phyloP scores from a whole-genome alignment of 2,329 filamentous ascomycete genomes.

The Gliomastix tumulicola region DNA sequence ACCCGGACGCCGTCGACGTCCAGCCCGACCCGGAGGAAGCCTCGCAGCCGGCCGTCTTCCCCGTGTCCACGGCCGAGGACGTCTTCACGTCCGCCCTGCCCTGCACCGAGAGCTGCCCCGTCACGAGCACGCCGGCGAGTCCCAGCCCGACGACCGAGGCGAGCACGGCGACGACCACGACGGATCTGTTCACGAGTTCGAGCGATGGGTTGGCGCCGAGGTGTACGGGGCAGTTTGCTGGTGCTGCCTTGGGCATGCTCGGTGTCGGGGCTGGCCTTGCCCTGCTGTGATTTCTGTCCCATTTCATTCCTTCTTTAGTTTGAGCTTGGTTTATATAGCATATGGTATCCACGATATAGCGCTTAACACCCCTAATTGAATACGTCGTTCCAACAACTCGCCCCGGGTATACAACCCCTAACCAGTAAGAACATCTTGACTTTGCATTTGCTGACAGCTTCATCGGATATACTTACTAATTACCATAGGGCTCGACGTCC shows the following conservation, averaged over 20 bases:
- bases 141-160: conserved; percentile 6
- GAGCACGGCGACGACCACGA: conserved; percentile 6
- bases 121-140: conserved; percentile 20
- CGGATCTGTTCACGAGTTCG: conserved; percentile 9
- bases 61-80: conserved; percentile 35
- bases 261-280: conserved; percentile 20
- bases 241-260: conserved; percentile 18
- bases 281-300: conserved; percentile 13
- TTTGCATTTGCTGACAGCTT: too few relatives aligned
- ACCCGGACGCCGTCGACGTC: conserved; percentile 26
- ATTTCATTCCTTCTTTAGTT: too few relatives aligned
- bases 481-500: too few relatives aligned
- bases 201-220: conserved; percentile 12
- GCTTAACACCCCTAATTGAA: too few relatives aligned
- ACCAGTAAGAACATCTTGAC: too few relatives aligned
- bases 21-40: conserved; percentile 26
- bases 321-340: too few relatives aligned
- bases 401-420: too few relatives aligned
- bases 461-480: too few relatives aligned
- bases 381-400: too few relatives aligned
- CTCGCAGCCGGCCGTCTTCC: conserved; percentile 45
- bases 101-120: conserved; percentile 30
- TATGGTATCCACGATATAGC: too few relatives aligned
- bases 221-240: conserved; percentile 16
- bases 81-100: conserved; percentile 35